Conservation (phyloP, 768 basidiomycete genomes). For the Arthromyces matolae region DNA sequence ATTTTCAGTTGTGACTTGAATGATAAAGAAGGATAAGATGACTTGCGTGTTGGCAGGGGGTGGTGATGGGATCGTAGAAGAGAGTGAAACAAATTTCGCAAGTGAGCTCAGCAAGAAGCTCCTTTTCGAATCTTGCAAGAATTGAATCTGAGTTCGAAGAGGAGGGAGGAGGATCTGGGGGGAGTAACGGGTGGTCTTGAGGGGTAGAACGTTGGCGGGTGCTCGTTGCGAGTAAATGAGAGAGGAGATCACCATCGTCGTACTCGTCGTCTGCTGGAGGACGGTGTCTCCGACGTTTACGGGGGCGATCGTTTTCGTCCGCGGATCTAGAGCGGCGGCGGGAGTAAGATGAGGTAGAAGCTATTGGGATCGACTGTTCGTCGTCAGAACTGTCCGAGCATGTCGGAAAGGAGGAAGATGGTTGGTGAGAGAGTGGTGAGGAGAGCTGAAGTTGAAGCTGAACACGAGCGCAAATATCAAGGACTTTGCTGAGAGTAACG, state of each 20-base stretch:
- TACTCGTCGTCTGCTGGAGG: constrained; percentile 23
- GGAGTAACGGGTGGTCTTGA: constrained; percentile 30
- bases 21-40: constrained; percentile 12
- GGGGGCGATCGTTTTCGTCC: constrained; percentile 11
- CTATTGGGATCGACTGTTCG: constrained; percentile 5
- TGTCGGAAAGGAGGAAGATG: constrained; percentile 7
- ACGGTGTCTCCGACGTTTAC: constrained; percentile 13
- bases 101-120: constrained; percentile 64
- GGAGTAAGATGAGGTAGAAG: constrained; percentile 17
- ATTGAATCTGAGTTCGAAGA: constrained; percentile 18
- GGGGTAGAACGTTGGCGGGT: constrained; percentile 27
- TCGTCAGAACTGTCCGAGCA: constrained; percentile 21
- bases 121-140: constrained; percentile 50
- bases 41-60: constrained; percentile 92
- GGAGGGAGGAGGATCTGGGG: constrained; percentile 21
- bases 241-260: constrained; percentile 30
- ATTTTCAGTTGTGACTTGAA: too few species aligned
- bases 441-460: background rate
- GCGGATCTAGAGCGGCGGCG: constrained; percentile 13
- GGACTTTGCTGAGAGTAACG: constrained; percentile 55
- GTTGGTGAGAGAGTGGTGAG: background rate
- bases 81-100: constrained; percentile 92
- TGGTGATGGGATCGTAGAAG: constrained; percentile 83
- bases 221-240: constrained; percentile 34
- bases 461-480: constrained; percentile 35